Evolutionary conservation across 1,139 yeast genomes (phyloP).

Genomic region (Candida mesenterica): DNA sequence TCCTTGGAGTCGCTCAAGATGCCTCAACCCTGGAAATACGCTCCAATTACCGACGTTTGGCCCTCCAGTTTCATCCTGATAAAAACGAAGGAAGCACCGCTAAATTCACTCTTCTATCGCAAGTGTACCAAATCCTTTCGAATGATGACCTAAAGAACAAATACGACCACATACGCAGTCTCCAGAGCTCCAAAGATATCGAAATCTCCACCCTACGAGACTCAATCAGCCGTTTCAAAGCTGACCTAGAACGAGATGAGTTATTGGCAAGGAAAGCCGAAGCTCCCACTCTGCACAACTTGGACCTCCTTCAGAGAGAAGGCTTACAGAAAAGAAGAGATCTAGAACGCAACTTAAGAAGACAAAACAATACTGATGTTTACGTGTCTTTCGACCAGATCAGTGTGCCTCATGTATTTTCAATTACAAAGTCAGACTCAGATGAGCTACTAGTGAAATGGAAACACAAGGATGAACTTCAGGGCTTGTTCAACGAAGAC

Average conservation of each 20-base stretch:
- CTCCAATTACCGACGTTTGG: conserved; percentile 20
- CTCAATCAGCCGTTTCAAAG: conserved; percentile 28
- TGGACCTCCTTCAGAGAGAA: conserved; percentile 32
- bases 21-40: conserved; percentile 19
- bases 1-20: conserved; percentile 25
- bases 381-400: conserved; percentile 25
- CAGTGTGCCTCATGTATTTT: conserved; percentile 5
- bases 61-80: conserved; percentile 42
- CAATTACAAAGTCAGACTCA: neutral
- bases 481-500: conserved; percentile 28
- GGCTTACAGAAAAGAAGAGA: conserved; percentile 28
- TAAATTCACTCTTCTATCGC: conserved; percentile 38
- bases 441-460: conserved; percentile 31
- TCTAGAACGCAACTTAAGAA: conserved; percentile 17
- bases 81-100: conserved; percentile 38
- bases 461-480: conserved; percentile 42
- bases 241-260: conserved; percentile 35
- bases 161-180: conserved; percentile 29
- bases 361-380: conserved; percentile 1
- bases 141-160: conserved; percentile 25
- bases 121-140: conserved; percentile 41
- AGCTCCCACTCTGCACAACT: conserved; percentile 2
- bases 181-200: neutral
- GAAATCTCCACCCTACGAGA: neutral
- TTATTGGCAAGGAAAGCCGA: conserved; percentile 5